Percentiles rank a stretch among this genome's conserved stretches.
Evolutionary conservation across 352 stramenopile species (phyloP).

Genomic region (Phytopythium mirpurense): DNA sequence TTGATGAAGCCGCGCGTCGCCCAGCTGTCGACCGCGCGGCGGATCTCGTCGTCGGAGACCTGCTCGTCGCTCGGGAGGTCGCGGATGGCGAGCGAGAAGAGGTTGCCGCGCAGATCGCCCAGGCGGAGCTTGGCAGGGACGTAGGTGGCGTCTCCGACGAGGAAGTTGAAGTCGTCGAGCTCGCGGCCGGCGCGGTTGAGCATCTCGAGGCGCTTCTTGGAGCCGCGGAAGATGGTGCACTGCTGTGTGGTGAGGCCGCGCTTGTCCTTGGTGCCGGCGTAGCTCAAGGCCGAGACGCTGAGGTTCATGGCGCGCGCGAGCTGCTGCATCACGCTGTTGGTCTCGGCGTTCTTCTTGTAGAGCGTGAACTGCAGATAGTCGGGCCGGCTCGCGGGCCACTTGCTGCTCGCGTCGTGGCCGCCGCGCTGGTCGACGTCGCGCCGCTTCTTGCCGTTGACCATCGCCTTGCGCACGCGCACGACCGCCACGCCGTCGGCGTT

Average conservation of each 20-base stretch:
- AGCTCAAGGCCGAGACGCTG: slow-evolving; percentile 78
- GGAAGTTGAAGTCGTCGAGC: slow-evolving; percentile 83
- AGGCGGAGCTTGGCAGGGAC: slow-evolving; percentile 89
- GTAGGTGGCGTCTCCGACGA: slow-evolving; percentile 92
- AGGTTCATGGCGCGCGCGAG: slow-evolving; percentile 68
- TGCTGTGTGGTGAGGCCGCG: slow-evolving; percentile 94
- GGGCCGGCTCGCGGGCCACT: slow-evolving; percentile 62
- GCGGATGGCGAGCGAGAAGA: slow-evolving; percentile 93
- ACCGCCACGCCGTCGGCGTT: slow-evolving; percentile 58
- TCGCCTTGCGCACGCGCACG: slow-evolving; percentile 78
- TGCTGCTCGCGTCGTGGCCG: slow-evolving; percentile 13
- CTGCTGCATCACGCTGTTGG: slow-evolving; percentile 79
- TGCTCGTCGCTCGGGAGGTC: slow-evolving; percentile 66
- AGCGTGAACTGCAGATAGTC: slow-evolving; percentile 94
- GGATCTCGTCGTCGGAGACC: slow-evolving; percentile 58
- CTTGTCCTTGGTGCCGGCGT: slow-evolving; percentile 97
- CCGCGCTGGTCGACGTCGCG: slow-evolving; percentile 72
- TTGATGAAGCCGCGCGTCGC: slow-evolving; percentile 93
- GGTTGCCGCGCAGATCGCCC: slow-evolving; percentile 91
- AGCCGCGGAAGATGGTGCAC: slow-evolving; percentile 86
- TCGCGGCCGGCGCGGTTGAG: slow-evolving; percentile 66
- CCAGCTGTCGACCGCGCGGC: slow-evolving; percentile 72
- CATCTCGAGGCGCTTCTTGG: slow-evolving; percentile 68
- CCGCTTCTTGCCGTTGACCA: slow-evolving; percentile 79
- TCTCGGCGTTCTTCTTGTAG: slow-evolving; percentile 98